These are phyloP conservation scores for Jaminaea rosea DNA, from an alignment of 1,284 basidiomycete species.

Conservation along the genomic window DNA sequence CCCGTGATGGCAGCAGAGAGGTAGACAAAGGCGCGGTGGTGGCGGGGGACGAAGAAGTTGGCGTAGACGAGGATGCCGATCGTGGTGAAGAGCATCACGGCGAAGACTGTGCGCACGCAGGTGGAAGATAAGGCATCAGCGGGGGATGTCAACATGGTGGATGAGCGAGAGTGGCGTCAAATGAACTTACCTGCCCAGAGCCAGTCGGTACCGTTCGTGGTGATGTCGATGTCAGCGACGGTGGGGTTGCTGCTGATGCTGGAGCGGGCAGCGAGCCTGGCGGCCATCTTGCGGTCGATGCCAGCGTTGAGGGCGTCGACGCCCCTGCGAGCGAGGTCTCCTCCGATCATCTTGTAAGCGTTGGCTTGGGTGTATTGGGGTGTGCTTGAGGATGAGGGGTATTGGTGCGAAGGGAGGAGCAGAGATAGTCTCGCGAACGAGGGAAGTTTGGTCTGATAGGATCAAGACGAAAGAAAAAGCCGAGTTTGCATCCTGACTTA, in stretches of 20 bases:
- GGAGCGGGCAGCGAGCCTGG: slow-evolving; percentile 17
- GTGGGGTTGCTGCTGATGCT: slow-evolving; percentile 24
- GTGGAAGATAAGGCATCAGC: no score
- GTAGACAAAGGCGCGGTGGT: slow-evolving; percentile 53
- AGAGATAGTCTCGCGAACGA: no score
- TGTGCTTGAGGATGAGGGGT: no score
- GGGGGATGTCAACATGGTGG: no score
- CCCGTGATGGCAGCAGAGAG: slow-evolving; percentile 48
- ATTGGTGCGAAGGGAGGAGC: no score
- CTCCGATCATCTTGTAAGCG: neutral
- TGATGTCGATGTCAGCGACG: slow-evolving; percentile 29
- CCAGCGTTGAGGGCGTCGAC: neutral
- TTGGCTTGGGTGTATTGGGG: no score
- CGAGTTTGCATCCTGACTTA: no score
- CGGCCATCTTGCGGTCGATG: neutral
- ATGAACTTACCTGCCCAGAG: slow-evolving; percentile 36
- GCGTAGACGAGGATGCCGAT: slow-evolving; percentile 34
- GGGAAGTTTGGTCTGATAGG: no score
- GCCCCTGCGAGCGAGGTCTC: neutral
- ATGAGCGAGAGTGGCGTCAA: neutral
- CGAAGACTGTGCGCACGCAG: slow-evolving; percentile 23
- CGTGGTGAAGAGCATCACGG: slow-evolving; percentile 39
- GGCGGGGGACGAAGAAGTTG: slow-evolving; percentile 17
- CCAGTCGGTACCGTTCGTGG: slow-evolving; percentile 51
- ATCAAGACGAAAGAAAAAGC: no score